Evolutionary conservation across 2,329 filamentous ascomycete species (phyloP), one percentile per base, ranked within the genome.

Genomic region (Ophiostoma australiae): DNA sequence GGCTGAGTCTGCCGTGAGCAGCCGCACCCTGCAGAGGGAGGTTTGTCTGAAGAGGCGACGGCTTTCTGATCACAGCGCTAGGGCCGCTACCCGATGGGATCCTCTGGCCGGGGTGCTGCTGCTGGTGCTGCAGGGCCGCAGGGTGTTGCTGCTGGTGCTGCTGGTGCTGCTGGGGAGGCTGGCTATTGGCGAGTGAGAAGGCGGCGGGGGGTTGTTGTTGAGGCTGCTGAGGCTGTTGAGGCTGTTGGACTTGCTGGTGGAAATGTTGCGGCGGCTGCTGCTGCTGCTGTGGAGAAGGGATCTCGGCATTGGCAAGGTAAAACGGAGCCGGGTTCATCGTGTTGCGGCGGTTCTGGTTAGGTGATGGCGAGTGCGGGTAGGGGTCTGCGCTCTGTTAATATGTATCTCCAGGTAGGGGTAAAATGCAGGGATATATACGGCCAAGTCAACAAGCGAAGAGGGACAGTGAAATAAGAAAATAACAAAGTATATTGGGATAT

Each of bases 271-370:
- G 69, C 2, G 68, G 68, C 48, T 71, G 71, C 35, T 72, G 48
- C 35, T 72, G 48, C 55, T 69, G 70, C 3, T 2, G 88, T 87
- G 13, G 87, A 85, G 15, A 67, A 35, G 58, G 17, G 15, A 39
- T n/a, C 20, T 66, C 63, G 35, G 63, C 67, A 27, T 69, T 71
- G 67, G 70, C 67, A n/a, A 71, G 70, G 61, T 71, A 71, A 17
- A 71, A 71, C 2, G 70, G 41, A 15, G 70, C 58, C 67, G 70
- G 70, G 48, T 52, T 81, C 4, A 82, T 82, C 39, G 82, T 82
- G 10, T 83, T 81, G 39, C 84, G 83, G 41, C 85, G 84, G 72
- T 86, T 85, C 76, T 87, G 86, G 75, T 83, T 86, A 77, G 85
- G 81, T 71, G 84, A 77, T 77, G 86, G 79, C 76, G 86, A 81